Percentiles rank a stretch among this genome's conserved stretches.
Evolutionary conservation across 768 basidiomycete species (phyloP).

Genomic region (Lentinus brumalis): DNA sequence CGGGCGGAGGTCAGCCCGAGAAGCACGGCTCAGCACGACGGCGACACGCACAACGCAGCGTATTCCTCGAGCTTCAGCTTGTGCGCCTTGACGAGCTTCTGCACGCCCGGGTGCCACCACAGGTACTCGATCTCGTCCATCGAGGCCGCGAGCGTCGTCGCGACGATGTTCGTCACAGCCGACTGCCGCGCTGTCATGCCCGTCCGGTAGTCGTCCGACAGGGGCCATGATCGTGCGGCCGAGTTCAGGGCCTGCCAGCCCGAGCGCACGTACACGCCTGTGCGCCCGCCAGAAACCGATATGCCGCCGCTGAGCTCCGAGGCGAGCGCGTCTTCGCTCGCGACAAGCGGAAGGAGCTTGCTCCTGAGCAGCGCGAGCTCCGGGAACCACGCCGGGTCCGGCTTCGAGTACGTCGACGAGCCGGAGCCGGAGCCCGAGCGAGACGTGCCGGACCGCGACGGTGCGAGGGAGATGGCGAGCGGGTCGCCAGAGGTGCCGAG

Average conservation of each 20-base stretch:
- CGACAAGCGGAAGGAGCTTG: conserved; percentile 62
- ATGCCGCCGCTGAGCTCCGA: conserved; percentile 70
- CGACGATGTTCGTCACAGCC: conserved; percentile 54
- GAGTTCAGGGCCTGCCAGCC: conserved; percentile 71
- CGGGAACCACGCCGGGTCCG: conserved; percentile 34
- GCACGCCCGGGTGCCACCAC: conserved; percentile 72
- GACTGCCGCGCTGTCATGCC: conserved; percentile 33
- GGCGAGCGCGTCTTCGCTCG: conserved; percentile 67
- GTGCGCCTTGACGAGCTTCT: conserved; percentile 53
- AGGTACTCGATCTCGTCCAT: conserved; percentile 59
- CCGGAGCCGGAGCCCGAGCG: conserved; percentile 27
- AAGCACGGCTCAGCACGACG: conserved; percentile 1
- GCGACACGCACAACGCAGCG: conserved; percentile 62
- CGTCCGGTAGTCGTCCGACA: conserved; percentile 35
- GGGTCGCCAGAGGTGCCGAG: conserved; percentile 25
- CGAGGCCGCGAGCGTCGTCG: conserved; percentile 51
- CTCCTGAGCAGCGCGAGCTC: conserved; percentile 57
- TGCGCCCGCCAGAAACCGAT: conserved; percentile 58
- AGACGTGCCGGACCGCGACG: conserved; percentile 22
- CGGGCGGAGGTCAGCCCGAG: background rate
- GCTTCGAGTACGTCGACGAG: conserved; percentile 24
- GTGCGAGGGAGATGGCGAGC: conserved; percentile 9
- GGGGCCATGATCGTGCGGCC: conserved; percentile 40
- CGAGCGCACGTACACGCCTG: conserved; percentile 66
- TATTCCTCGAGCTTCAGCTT: conserved; percentile 75